Evolutionary conservation across 2,329 filamentous ascomycete genomes (phyloP).

Genomic region (Falciphora oryzae): DNA sequence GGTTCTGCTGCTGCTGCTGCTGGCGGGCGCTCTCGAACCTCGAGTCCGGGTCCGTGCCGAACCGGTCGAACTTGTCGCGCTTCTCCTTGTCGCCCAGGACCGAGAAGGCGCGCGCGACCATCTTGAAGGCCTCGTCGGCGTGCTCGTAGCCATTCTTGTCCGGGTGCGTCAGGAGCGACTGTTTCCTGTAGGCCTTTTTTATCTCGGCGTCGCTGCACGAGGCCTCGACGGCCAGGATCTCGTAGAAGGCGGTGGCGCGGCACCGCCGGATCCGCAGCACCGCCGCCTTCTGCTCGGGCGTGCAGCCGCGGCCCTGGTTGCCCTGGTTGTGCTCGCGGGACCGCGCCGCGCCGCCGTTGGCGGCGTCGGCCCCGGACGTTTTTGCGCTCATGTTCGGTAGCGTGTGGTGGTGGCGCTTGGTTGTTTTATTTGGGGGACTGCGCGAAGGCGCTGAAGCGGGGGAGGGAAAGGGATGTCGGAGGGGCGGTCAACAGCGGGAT

Average conservation of each 20-base stretch:
- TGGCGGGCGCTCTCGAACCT: constrained; percentile 63
- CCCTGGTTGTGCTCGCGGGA: constrained; percentile 68
- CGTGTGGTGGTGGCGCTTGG: neutral
- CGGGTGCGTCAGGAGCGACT: constrained; percentile 90
- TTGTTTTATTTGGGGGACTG: too few species aligned
- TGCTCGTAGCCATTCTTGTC: constrained; percentile 97
- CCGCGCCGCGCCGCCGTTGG: constrained; percentile 33
- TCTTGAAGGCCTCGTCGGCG: constrained; percentile 97
- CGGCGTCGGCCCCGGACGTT: constrained; percentile 48
- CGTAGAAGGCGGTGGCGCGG: constrained; percentile 83
- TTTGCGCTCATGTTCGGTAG: constrained; percentile 40
- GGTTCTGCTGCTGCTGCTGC: constrained; percentile 39
- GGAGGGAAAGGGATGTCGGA: neutral
- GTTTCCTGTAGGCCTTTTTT: constrained; percentile 96
- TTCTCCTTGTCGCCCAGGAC: constrained; percentile 92
- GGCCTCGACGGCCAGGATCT: constrained; percentile 73
- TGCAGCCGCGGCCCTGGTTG: constrained; percentile 72
- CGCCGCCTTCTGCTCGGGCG: constrained; percentile 83
- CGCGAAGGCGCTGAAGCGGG: neutral
- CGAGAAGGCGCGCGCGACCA: constrained; percentile 91
- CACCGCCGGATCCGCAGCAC: constrained; percentile 86
- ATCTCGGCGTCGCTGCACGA: constrained; percentile 76
- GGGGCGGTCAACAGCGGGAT: neutral
- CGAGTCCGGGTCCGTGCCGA: constrained; percentile 87
- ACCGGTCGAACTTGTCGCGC: constrained; percentile 79